Percentiles rank a stretch among this genome's conserved stretches.
Conservation (phyloP, 208 protist species). For the Spironucleus salmonicida region DNA sequence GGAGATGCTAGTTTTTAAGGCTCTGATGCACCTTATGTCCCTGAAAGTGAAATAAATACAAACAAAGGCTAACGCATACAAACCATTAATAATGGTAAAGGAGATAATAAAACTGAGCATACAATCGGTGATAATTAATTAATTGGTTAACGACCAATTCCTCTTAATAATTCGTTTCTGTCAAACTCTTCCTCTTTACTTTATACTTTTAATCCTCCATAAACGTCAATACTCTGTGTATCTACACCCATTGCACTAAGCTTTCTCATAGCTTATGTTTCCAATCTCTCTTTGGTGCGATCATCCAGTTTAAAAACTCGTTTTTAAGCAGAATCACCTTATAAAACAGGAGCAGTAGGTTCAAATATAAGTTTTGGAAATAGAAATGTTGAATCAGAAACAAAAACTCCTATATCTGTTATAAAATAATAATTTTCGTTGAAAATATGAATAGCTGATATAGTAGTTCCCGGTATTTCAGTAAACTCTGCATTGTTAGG, state of each 20-base stretch:
- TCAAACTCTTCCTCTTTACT: neutral
- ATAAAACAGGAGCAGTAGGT: neutral
- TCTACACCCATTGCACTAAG: constrained; percentile 1
- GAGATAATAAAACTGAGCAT: neutral
- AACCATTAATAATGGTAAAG: constrained; percentile 14
- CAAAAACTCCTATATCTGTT: constrained; percentile 13
- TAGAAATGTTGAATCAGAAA: neutral
- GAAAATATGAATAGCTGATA: neutral
- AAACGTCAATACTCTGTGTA: neutral
- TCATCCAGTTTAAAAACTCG: neutral
- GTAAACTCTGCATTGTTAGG: constrained; percentile 12
- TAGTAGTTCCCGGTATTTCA: neutral
- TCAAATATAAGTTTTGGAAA: constrained; percentile 18
- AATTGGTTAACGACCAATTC: neutral
- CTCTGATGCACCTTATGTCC: neutral
- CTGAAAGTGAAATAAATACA: neutral
- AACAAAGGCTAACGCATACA: constrained; percentile 1
- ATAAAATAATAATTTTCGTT: constrained; percentile 19
- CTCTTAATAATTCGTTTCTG: neutral
- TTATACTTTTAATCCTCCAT: neutral
- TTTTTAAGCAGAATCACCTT: neutral
- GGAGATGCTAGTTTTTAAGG: neutral
- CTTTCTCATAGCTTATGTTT: constrained; percentile 1
- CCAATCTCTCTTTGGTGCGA: neutral
- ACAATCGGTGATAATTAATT: neutral